Conservation (phyloP, 208 protist genomes). For the Phytomonas francai region DNA sequence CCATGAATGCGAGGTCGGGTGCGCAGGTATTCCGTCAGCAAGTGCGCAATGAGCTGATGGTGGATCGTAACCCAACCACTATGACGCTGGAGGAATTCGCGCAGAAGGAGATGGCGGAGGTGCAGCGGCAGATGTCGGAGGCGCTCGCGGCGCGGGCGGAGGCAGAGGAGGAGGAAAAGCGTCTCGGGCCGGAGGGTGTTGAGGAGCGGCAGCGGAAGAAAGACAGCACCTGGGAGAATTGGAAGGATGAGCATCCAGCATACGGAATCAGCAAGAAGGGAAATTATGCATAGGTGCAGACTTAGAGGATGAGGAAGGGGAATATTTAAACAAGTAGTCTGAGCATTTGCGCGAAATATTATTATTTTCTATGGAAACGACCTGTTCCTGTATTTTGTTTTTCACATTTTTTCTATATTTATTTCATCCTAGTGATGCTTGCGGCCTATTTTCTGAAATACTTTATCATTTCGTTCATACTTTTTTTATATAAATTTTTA, state of each 20-base stretch:
- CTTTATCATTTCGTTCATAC: not conserved
- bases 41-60: conserved; percentile 63
- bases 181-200: conserved; percentile 68
- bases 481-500: not conserved
- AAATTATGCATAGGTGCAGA: conserved; percentile 60
- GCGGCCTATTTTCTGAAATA: not conserved
- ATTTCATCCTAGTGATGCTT: not conserved
- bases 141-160: conserved; percentile 27
- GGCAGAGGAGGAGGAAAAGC: conserved; percentile 66
- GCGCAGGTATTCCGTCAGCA: conserved; percentile 60
- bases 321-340: not conserved
- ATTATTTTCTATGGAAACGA: not conserved
- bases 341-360: not conserved
- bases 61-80: conserved; percentile 73
- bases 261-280: conserved; percentile 72
- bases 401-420: not conserved
- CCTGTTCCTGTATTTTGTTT: not conserved
- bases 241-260: conserved; percentile 80
- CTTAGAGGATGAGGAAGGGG: not conserved
- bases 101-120: conserved; percentile 71
- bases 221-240: conserved; percentile 63
- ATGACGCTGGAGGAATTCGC: conserved; percentile 86
- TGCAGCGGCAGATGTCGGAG: conserved; percentile 63
- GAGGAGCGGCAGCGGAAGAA: conserved; percentile 82
- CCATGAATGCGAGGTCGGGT: not conserved